These are phyloP conservation scores for Nidularia sp. DNA, from an alignment of 768 basidiomycete genomes.

Conservation along the genomic window DNA sequence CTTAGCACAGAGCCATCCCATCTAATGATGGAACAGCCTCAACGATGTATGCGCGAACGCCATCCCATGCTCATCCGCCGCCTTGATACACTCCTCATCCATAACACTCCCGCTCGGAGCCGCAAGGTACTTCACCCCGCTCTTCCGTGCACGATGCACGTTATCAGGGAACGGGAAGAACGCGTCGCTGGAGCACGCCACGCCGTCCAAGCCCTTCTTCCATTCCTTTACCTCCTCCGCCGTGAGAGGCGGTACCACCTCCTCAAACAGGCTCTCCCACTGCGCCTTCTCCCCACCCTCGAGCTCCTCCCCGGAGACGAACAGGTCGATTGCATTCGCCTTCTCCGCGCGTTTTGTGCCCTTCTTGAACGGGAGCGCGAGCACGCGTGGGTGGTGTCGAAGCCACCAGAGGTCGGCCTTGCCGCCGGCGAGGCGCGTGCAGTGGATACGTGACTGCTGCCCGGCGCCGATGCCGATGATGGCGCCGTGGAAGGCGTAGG, in stretches of 20 bases:
- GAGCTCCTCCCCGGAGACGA: constrained; percentile 84
- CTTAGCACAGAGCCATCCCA: background rate
- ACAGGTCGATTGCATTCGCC: constrained; percentile 96
- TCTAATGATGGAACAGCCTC: constrained; percentile 86
- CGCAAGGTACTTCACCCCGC: constrained; percentile 89
- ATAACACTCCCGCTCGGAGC: constrained; percentile 94
- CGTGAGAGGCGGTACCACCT: constrained; percentile 58
- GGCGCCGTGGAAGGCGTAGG: constrained; percentile 89
- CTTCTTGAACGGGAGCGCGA: constrained; percentile 92
- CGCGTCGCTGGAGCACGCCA: constrained; percentile 93
- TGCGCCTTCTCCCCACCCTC: constrained; percentile 87
- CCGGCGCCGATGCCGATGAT: constrained; percentile 96
- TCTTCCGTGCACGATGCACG: constrained; percentile 88
- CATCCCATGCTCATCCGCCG: constrained; percentile 89
- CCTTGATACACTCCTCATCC: constrained; percentile 95
- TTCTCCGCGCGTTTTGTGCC: constrained; percentile 98
- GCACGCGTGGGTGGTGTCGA: constrained; percentile 91
- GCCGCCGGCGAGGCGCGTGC: constrained; percentile 93
- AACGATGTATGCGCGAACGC: constrained; percentile 89
- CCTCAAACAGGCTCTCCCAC: constrained; percentile 89
- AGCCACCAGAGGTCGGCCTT: constrained; percentile 99
- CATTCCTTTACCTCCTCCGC: constrained; percentile 73
- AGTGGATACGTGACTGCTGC: constrained; percentile 98
- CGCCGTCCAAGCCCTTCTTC: constrained; percentile 70
- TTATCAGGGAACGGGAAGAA: constrained; percentile 99